Conservation (phyloP, 768 basidiomycete genomes). For the Mycena vulgaris region DNA sequence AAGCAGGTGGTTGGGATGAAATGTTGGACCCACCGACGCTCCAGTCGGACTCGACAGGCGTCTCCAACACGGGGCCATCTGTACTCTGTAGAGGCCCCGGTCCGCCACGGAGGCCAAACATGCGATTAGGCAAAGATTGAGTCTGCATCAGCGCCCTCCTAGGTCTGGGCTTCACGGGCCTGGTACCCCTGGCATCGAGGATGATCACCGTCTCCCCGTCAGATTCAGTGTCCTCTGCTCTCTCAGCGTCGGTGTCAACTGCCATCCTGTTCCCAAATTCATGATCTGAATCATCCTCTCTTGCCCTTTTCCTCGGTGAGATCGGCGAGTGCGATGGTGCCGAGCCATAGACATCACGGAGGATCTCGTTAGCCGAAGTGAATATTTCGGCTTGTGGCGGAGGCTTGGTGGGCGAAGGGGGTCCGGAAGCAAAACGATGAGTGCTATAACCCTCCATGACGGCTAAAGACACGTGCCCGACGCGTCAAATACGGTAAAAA, state of each 20-base stretch:
- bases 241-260: constrained; percentile 41
- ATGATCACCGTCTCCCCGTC: constrained; percentile 37
- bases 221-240: constrained; percentile 31
- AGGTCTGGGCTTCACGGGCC: constrained; percentile 59
- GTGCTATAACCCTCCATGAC: constrained; percentile 74
- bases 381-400: constrained; percentile 62
- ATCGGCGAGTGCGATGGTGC: constrained; percentile 30
- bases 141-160: constrained; percentile 52
- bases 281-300: constrained; percentile 45
- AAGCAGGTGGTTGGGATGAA: constrained; percentile 39
- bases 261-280: constrained; percentile 49
- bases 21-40: constrained; percentile 46
- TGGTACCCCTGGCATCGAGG: constrained; percentile 20
- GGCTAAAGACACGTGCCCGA: constrained; percentile 56
- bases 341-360: constrained; percentile 61
- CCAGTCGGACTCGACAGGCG: constrained; percentile 59
- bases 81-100: constrained; percentile 5
- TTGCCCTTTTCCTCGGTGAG: constrained; percentile 55
- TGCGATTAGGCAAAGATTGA: constrained; percentile 53
- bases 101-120: constrained; percentile 29
- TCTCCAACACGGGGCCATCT: constrained; percentile 19
- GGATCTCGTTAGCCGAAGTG: constrained; percentile 69
- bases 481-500: constrained; percentile 40
- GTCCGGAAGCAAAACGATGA: constrained; percentile 38
- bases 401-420: constrained; percentile 57